A percentile compares a stretch with the other conserved stretches of the same genome.
Evolutionary conservation across 768 basidiomycete species (phyloP).

Genomic region (Chiua virens): DNA sequence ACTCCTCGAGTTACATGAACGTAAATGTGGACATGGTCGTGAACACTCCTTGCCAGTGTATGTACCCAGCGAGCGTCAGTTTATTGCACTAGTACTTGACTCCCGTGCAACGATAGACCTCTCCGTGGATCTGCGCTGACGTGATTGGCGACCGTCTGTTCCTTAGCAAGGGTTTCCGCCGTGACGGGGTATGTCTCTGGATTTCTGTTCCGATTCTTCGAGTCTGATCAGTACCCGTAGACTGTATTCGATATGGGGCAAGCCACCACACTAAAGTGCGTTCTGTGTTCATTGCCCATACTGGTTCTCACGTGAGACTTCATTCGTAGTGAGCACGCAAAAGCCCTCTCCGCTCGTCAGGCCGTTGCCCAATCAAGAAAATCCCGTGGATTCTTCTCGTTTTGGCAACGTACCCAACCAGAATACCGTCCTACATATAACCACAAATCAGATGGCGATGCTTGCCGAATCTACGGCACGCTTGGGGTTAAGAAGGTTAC

Average conservation of each 20-base stretch:
- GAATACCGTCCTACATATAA: slow-evolving; percentile 74
- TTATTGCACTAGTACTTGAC: not conserved
- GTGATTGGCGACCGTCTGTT: slow-evolving; percentile 91
- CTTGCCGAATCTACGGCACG: slow-evolving; percentile 86
- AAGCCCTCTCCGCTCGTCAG: slow-evolving; percentile 64
- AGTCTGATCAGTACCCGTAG: slow-evolving; percentile 33
- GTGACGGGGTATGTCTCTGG: slow-evolving; percentile 70
- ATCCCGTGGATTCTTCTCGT: slow-evolving; percentile 70
- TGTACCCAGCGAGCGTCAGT: slow-evolving; percentile 35
- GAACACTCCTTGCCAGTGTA: slow-evolving; percentile 91
- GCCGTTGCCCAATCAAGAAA: slow-evolving; percentile 71
- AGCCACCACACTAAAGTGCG: slow-evolving; percentile 68
- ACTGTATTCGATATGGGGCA: slow-evolving; percentile 81
- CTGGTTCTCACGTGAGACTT: not conserved
- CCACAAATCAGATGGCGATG: slow-evolving; percentile 62
- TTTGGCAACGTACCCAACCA: slow-evolving; percentile 44
- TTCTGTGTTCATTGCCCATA: not conserved
- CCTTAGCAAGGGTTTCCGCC: slow-evolving; percentile 73
- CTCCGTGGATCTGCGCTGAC: slow-evolving; percentile 86
- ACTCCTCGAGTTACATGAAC: slow-evolving; percentile 60
- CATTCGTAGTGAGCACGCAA: slow-evolving; percentile 56
- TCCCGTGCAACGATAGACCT: slow-evolving; percentile 50
- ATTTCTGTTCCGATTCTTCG: not conserved
- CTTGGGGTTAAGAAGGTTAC: slow-evolving; percentile 88
- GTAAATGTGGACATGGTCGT: slow-evolving; percentile 93